Conservation (phyloP, 2,329 filamentous ascomycete species). For the Aspergillus proliferans region DNA sequence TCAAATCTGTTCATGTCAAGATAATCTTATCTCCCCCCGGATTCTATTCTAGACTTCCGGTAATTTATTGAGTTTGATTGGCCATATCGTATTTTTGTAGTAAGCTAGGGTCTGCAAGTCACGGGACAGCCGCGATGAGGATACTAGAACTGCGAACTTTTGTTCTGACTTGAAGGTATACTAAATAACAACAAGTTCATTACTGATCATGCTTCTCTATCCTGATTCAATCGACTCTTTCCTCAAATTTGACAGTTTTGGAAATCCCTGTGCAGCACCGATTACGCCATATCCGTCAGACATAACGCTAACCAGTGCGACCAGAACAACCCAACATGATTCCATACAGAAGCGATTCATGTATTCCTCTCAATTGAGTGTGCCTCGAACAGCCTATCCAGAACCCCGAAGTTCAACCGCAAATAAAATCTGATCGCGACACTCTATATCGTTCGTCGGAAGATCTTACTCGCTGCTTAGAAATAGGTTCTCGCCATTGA, state of each 20-base stretch:
- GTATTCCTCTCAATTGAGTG: background rate
- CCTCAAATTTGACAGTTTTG: background rate
- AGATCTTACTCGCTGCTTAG: background rate
- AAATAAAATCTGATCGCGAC: background rate
- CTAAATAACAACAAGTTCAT: too few species aligned
- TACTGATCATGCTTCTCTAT: too few species aligned
- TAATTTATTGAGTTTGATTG: background rate
- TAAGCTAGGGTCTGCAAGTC: too few species aligned
- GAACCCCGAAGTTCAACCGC: background rate
- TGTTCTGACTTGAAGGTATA: too few species aligned
- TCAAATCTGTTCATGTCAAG: background rate
- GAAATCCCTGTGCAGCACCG: background rate
- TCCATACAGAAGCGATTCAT: background rate
- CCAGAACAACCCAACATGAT: background rate
- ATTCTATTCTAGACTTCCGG: background rate
- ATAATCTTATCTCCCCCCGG: background rate
- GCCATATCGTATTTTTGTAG: background rate
- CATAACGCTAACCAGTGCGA: background rate
- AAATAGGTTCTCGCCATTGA: constrained; percentile 12
- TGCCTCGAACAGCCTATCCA: background rate
- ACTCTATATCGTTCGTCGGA: background rate
- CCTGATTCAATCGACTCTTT: too few species aligned
- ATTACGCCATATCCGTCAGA: background rate
- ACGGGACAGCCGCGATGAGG: too few species aligned
- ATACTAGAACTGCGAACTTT: too few species aligned